Conservation (phyloP, 352 stramenopile genomes). For the Halophytophthora polymorphica region DNA sequence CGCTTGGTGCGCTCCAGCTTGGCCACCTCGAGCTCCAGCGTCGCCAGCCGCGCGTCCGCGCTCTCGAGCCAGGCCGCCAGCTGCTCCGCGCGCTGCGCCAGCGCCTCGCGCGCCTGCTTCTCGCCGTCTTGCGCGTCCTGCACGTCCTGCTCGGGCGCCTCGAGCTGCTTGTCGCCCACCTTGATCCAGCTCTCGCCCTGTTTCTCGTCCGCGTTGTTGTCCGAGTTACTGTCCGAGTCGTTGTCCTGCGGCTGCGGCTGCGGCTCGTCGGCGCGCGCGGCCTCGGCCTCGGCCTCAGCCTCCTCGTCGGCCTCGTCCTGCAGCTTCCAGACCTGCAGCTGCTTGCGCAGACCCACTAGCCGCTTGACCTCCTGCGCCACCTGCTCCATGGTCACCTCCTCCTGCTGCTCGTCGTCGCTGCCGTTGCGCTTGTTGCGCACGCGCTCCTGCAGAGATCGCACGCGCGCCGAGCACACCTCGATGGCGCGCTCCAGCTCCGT, state of each 20-base stretch:
- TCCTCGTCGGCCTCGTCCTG: slow-evolving; percentile 22
- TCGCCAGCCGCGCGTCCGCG: slow-evolving; percentile 15
- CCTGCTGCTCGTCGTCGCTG: slow-evolving; percentile 12
- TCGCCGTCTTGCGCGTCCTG: slow-evolving; percentile 9
- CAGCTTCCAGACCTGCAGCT: slow-evolving; percentile 55
- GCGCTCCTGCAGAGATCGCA: slow-evolving; percentile 56
- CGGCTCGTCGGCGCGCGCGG: slow-evolving; percentile 9
- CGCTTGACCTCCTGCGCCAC: slow-evolving; percentile 53
- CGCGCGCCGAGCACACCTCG: slow-evolving; percentile 41
- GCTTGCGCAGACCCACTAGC: slow-evolving; percentile 65
- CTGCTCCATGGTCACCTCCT: slow-evolving; percentile 35
- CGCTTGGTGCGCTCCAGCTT: slow-evolving; percentile 40
- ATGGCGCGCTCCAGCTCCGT: slow-evolving; percentile 50
- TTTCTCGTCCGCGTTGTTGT: slow-evolving; percentile 9
- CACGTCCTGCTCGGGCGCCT: slow-evolving; percentile 5
- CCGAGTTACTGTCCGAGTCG: too few relatives aligned
- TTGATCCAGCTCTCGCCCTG: slow-evolving; percentile 7
- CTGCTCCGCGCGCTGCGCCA: slow-evolving; percentile 5
- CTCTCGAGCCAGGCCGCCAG: slow-evolving; percentile 12
- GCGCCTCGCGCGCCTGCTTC: neutral
- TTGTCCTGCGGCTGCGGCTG: slow-evolving; percentile 21
- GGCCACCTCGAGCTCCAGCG: slow-evolving; percentile 31
- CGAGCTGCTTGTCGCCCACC: slow-evolving; percentile 7
- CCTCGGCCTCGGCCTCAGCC: slow-evolving; percentile 15
- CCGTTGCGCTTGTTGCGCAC: slow-evolving; percentile 41